phyloP scores from a whole-genome alignment of 2,329 filamentous ascomycete genomes.

The Penicillium decumbens region DNA sequence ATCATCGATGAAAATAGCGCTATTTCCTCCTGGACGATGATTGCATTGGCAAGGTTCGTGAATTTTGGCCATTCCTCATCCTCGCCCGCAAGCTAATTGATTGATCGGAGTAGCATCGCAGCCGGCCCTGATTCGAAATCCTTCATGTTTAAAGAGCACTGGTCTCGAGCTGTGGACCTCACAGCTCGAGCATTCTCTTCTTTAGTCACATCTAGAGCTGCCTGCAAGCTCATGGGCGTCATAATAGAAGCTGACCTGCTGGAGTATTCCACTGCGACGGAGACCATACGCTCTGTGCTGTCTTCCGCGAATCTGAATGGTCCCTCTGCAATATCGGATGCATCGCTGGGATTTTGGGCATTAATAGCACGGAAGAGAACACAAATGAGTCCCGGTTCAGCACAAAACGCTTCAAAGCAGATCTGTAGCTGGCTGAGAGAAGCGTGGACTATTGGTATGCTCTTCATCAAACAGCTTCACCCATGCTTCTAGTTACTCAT shows the following conservation, averaged over 20 bases:
- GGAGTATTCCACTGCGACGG: conserved; percentile 60
- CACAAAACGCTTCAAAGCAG: conserved; percentile 62
- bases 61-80: not conserved
- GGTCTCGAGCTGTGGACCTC: conserved; percentile 72
- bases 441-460: conserved; percentile 74
- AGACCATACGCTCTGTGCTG: conserved; percentile 68
- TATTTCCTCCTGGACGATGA: conserved; percentile 74
- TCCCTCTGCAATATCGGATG: conserved; percentile 72
- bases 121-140: conserved; percentile 35
- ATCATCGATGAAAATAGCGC: conserved; percentile 65
- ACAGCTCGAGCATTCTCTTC: conserved; percentile 67
- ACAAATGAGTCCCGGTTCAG: conserved; percentile 63
- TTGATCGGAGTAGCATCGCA: conserved; percentile 29
- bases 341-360: conserved; percentile 68
- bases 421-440: conserved; percentile 77
- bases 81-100: conserved; percentile 6
- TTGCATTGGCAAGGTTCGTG: conserved; percentile 72
- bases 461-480: conserved; percentile 8
- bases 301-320: conserved; percentile 76
- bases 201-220: conserved; percentile 66
- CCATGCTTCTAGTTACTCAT: conserved; percentile 9
- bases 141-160: conserved; percentile 47
- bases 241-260: conserved; percentile 65
- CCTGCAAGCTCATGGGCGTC: conserved; percentile 66
- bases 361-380: conserved; percentile 63